phyloP scores from a whole-genome alignment of 495 filamentous ascomycete genomes.

The Trichoderma parareesei region DNA sequence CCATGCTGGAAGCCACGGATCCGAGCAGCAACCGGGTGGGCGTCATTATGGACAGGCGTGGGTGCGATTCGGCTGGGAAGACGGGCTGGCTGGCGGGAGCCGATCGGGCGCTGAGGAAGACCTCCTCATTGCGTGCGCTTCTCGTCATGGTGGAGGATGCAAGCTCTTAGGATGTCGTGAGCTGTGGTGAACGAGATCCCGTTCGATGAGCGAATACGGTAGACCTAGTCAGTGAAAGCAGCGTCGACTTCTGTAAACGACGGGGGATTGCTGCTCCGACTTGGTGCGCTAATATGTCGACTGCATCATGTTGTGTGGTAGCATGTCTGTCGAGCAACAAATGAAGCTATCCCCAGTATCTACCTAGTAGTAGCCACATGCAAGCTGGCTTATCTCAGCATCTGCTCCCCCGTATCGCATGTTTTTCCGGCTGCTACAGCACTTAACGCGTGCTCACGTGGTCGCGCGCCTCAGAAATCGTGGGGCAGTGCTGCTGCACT shows the following conservation, averaged over 20 bases:
- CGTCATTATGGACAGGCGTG: slow-evolving; percentile 53
- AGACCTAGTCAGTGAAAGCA: no score
- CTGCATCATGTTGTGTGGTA: not conserved
- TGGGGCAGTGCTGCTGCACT: not conserved
- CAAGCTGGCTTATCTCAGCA: not conserved
- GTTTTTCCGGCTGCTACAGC: not conserved
- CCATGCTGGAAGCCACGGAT: slow-evolving; percentile 47
- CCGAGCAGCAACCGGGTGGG: slow-evolving; percentile 56
- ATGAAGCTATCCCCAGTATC: not conserved
- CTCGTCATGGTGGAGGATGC: not conserved
- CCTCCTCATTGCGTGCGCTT: not conserved
- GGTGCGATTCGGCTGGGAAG: slow-evolving; percentile 16
- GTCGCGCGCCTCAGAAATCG: not conserved
- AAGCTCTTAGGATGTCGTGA: not conserved
- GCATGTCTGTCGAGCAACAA: not conserved
- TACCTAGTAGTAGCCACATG: no score
- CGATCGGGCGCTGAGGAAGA: not conserved
- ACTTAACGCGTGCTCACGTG: slow-evolving; percentile 6
- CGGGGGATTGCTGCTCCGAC: not conserved
- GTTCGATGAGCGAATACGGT: not conserved
- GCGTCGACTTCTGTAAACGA: no score
- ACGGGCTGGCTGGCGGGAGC: not conserved
- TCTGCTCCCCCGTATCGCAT: not conserved
- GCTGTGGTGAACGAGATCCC: not conserved
- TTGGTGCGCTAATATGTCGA: not conserved